Evolutionary conservation across 1,284 basidiomycete genomes (phyloP).

Genomic region (Pyrrhoderma noxium): DNA sequence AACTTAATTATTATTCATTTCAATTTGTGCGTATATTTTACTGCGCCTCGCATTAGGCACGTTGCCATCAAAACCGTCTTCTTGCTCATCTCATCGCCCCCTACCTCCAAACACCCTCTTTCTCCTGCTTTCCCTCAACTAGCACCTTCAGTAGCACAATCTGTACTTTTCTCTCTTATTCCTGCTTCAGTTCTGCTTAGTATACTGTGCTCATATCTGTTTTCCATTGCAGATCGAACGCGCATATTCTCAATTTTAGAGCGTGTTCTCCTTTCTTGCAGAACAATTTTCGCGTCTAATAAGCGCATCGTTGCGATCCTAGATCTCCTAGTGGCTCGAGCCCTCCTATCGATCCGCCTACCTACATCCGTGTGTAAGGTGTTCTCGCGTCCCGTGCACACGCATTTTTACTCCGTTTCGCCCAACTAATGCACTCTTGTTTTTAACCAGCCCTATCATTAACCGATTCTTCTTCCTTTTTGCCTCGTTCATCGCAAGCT

Average conservation of each 20-base stretch:
- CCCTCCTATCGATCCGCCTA: constrained; percentile 22
- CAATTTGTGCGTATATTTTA: not conserved
- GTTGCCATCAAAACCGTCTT: constrained; percentile 45
- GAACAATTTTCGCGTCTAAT: constrained; percentile 29
- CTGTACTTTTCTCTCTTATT: constrained; percentile 7
- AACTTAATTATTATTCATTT: too few species aligned
- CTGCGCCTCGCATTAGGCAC: constrained; percentile 53
- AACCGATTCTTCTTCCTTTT: constrained; percentile 6
- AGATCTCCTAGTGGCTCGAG: constrained; percentile 30
- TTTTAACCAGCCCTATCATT: constrained; percentile 15
- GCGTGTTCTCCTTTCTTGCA: constrained; percentile 27
- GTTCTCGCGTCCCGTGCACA: constrained; percentile 23
- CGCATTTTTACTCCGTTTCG: constrained; percentile 1
- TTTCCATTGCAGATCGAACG: not conserved
- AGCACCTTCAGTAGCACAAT: constrained; percentile 16
- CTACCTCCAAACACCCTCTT: constrained; percentile 38
- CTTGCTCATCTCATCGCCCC: constrained; percentile 41
- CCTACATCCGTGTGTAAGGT: constrained; percentile 20
- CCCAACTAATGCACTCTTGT: constrained; percentile 17
- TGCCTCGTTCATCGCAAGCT: constrained; percentile 4
- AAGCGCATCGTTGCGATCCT: constrained; percentile 44
- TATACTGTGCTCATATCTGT: not conserved
- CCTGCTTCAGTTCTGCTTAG: constrained; percentile 1
- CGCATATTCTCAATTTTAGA: constrained; percentile 14
- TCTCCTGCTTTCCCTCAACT: constrained; percentile 30